A percentile compares a stretch with the other conserved stretches of the same genome.
phyloP scores from a whole-genome alignment of 495 filamentous ascomycete genomes.

The Astrothelium macrocarpum region DNA sequence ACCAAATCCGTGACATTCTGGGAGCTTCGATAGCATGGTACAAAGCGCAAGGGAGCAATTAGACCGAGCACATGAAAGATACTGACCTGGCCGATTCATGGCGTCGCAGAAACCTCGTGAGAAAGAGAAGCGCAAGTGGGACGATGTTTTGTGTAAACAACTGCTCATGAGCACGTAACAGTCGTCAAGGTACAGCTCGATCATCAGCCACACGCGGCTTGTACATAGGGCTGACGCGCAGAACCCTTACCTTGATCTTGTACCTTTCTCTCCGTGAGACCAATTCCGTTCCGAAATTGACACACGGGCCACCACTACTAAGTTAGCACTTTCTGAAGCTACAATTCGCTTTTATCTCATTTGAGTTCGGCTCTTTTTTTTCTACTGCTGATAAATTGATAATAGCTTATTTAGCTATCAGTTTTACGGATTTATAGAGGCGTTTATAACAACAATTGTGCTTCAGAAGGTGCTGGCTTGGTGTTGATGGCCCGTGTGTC shows the following conservation, averaged over 20 bases:
- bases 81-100: slow-evolving; percentile 16
- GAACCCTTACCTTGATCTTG: not conserved
- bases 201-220: not conserved
- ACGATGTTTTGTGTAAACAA: no score
- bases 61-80: not conserved
- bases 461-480: no score
- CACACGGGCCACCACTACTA: no score
- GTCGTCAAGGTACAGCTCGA: not conserved
- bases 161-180: not conserved
- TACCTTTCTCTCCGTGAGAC: not conserved
- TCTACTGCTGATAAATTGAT: no score
- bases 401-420: no score
- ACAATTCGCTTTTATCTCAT: no score
- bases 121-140: not conserved
- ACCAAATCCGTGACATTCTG: not conserved
- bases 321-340: no score
- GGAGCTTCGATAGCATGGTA: not conserved
- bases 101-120: not conserved
- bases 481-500: no score
- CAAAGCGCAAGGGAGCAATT: not conserved
- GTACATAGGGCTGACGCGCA: not conserved
- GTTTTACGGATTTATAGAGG: no score
- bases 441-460: no score
- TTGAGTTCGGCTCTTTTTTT: no score
- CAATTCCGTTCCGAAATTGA: no score